phyloP scores from a whole-genome alignment of 2,329 filamentous ascomycete species.

The Helicocarpus griseus region DNA sequence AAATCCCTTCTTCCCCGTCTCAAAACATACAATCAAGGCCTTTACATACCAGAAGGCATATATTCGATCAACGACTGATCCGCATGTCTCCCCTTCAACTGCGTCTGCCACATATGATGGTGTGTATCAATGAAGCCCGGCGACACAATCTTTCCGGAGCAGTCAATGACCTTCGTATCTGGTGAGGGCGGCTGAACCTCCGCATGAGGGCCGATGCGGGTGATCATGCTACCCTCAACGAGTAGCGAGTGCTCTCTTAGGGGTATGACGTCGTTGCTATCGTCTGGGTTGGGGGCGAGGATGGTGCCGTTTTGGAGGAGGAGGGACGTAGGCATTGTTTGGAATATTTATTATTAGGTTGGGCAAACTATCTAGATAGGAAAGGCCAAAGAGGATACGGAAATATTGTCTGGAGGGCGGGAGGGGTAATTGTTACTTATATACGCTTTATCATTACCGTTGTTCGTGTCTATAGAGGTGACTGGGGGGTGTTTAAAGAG shows the following conservation, averaged over 20 bases:
- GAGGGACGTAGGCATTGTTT: background rate
- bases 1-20: conserved; percentile 5
- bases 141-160: conserved; percentile 20
- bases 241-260: background rate
- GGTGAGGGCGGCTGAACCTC: background rate
- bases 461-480: too few relatives aligned
- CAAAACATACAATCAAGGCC: background rate
- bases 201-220: background rate
- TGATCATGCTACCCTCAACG: conserved; percentile 1
- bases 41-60: conserved; percentile 24
- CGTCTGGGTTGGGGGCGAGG: background rate
- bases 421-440: too few relatives aligned
- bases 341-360: too few relatives aligned
- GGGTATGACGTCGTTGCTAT: background rate
- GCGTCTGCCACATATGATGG: conserved; percentile 36
- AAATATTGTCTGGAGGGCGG: too few relatives aligned
- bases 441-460: too few relatives aligned
- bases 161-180: conserved; percentile 28
- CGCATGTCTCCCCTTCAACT: conserved; percentile 29
- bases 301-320: conserved; percentile 1
- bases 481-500: too few relatives aligned
- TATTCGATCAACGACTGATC: conserved; percentile 34
- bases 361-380: too few relatives aligned
- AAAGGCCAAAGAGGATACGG: too few relatives aligned
- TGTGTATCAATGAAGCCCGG: conserved; percentile 26